These are phyloP conservation scores for Berberis vulgaris DNA, from an alignment of 164 flowering plant genomes.

Conservation along the genomic window DNA sequence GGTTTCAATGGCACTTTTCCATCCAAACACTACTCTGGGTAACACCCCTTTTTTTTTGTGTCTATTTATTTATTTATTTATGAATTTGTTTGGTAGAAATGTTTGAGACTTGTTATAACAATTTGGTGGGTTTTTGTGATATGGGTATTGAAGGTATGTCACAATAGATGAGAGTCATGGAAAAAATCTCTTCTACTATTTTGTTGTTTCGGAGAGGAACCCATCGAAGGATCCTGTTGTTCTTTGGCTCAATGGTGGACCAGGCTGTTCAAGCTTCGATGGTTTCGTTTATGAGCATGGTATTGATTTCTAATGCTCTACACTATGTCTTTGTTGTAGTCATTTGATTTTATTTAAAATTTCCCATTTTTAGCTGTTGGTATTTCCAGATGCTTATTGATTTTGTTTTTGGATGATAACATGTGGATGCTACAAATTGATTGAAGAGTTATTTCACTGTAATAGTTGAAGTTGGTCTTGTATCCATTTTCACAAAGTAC, in stretches of 20 bases:
- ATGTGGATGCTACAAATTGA: too few species aligned
- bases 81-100: background rate
- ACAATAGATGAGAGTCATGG: conserved; percentile 50
- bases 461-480: too few species aligned
- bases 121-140: conserved; percentile 5
- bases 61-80: background rate
- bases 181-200: conserved; percentile 71
- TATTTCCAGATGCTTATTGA: background rate
- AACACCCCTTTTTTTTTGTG: background rate
- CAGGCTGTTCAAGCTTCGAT: conserved; percentile 97
- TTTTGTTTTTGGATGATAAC: background rate
- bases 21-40: conserved; percentile 91
- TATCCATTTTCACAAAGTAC: too few species aligned
- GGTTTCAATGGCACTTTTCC: conserved; percentile 76
- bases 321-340: background rate
- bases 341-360: too few species aligned
- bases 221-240: conserved; percentile 79
- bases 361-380: too few species aligned
- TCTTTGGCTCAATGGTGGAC: conserved; percentile 97
- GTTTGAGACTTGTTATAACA: background rate
- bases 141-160: conserved; percentile 56
- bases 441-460: too few species aligned
- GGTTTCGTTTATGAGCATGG: conserved; percentile 96
- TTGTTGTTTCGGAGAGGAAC: conserved; percentile 66
- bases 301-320: conserved; percentile 13